These are phyloP conservation scores for Malassezia cuniculi DNA, from an alignment of 1,284 basidiomycete species.

Conservation along the genomic window DNA sequence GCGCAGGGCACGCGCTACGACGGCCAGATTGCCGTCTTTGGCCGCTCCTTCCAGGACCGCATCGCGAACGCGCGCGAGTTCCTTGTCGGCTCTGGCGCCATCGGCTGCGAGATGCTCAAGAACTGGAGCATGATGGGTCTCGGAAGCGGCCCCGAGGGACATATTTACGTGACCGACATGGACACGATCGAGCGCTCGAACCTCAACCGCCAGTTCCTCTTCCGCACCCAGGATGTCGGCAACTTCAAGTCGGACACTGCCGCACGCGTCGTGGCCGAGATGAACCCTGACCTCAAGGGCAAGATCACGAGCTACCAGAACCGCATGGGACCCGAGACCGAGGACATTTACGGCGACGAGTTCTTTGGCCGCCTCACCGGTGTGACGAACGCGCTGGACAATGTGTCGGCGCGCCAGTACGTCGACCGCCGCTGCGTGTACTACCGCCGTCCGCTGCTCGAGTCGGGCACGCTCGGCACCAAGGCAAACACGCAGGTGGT, in stretches of 20 bases:
- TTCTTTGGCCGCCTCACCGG: slow-evolving; percentile 77
- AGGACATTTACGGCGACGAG: slow-evolving; percentile 80
- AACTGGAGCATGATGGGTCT: slow-evolving; percentile 99
- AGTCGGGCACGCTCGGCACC: slow-evolving; percentile 95
- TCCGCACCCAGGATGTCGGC: slow-evolving; percentile 89
- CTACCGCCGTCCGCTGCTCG: slow-evolving; percentile 88
- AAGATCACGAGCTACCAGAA: slow-evolving; percentile 85
- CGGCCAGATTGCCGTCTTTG: slow-evolving; percentile 89
- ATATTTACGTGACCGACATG: slow-evolving; percentile 88
- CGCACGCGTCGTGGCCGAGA: slow-evolving; percentile 76
- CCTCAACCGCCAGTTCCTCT: slow-evolving; percentile 94
- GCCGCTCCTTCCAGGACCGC: slow-evolving; percentile 81
- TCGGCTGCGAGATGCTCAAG: slow-evolving; percentile 99
- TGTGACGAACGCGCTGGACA: slow-evolving; percentile 99
- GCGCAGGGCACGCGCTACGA: slow-evolving; percentile 79
- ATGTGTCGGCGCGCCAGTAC: slow-evolving; percentile 86
- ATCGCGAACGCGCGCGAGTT: slow-evolving; percentile 84
- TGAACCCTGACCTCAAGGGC: slow-evolving; percentile 84
- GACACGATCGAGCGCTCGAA: slow-evolving; percentile 99
- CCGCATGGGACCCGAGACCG: slow-evolving; percentile 76
- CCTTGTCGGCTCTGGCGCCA: slow-evolving; percentile 93
- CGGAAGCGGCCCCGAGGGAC: slow-evolving; percentile 64
- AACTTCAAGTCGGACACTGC: slow-evolving; percentile 97
- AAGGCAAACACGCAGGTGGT: slow-evolving; percentile 98
- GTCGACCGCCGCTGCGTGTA: slow-evolving; percentile 99